These are phyloP conservation scores for Solanum aculeatissimum DNA, from an alignment of 305 asterid species.

Conservation along the genomic window DNA sequence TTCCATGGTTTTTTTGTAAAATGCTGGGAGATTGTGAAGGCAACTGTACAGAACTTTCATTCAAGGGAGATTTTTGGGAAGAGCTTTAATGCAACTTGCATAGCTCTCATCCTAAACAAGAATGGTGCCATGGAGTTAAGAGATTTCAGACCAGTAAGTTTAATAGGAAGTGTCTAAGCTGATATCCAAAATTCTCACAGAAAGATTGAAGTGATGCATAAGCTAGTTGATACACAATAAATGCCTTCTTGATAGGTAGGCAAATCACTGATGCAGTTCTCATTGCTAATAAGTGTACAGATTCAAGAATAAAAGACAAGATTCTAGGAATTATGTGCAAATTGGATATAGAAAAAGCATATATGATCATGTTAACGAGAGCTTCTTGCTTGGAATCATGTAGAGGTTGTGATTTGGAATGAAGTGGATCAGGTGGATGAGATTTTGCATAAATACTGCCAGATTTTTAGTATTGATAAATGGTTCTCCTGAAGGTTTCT, in stretches of 20 bases:
- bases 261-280: not conserved
- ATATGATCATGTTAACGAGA: not conserved
- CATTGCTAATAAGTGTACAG: not conserved
- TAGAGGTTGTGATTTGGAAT: not conserved
- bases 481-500: not conserved
- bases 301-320: not conserved
- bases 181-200: not conserved
- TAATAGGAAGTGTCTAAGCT: not conserved
- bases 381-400: not conserved
- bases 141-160: not conserved
- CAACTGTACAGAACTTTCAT: not conserved
- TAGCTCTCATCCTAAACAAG: not conserved
- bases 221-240: not conserved
- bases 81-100: not conserved
- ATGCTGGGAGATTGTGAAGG: no score
- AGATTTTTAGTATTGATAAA: not conserved
- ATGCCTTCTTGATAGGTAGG: not conserved
- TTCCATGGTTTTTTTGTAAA: no score
- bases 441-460: not conserved
- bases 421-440: not conserved
- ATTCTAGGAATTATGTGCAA: not conserved
- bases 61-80: not conserved
- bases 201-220: not conserved
- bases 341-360: not conserved
- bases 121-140: not conserved